Conservation (phyloP, 1,139 yeast species). For the Taphrina sp. region DNA sequence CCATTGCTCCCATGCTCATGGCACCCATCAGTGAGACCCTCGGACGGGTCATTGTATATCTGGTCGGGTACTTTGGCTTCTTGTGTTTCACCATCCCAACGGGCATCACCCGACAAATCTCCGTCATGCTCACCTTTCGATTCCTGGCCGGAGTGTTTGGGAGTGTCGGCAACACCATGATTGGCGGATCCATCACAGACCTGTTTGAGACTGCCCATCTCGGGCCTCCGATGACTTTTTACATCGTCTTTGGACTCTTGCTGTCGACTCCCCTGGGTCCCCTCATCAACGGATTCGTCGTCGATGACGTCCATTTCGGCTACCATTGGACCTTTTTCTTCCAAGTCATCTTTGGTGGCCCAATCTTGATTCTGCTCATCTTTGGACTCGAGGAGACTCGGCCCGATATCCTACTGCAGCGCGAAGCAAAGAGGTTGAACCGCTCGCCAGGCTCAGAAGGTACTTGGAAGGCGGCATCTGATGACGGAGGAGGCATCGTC, state of each 20-base stretch:
- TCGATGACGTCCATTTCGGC: constrained; percentile 52
- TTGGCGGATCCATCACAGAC: constrained; percentile 82
- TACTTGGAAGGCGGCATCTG: constrained; percentile 19
- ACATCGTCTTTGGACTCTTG: constrained; percentile 55
- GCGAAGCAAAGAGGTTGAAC: constrained; percentile 59
- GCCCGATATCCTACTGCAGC: constrained; percentile 53
- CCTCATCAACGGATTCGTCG: constrained; percentile 57
- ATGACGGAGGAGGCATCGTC: constrained; percentile 2
- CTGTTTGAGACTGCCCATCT: constrained; percentile 63
- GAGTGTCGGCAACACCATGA: constrained; percentile 81
- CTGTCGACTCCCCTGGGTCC: constrained; percentile 67
- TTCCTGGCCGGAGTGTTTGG: constrained; percentile 68
- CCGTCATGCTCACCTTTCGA: constrained; percentile 58
- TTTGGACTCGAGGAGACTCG: constrained; percentile 57
- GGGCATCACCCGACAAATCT: constrained; percentile 54
- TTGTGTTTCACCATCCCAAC: constrained; percentile 60
- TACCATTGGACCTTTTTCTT: constrained; percentile 68
- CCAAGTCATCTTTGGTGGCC: constrained; percentile 54
- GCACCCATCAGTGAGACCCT: constrained; percentile 62
- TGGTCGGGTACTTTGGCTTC: constrained; percentile 54
- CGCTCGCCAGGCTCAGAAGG: constrained; percentile 33
- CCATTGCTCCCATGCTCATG: constrained; percentile 67
- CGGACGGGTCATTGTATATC: constrained; percentile 69
- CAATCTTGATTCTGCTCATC: constrained; percentile 50
- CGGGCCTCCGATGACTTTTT: constrained; percentile 59